phyloP scores from a whole-genome alignment of 306 rosid species.

The Trifolium pratense region DNA sequence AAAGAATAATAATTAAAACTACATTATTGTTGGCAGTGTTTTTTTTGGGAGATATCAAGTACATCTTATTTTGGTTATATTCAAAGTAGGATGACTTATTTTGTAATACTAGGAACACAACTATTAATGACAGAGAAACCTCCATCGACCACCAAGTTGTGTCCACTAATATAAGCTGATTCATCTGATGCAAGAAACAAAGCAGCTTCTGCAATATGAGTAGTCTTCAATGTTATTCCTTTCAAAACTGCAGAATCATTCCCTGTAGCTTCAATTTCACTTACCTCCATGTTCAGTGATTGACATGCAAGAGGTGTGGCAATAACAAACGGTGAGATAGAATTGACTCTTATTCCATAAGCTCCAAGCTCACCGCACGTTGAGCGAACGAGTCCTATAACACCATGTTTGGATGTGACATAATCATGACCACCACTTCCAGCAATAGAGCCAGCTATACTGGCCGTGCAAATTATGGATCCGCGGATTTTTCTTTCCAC shows the following conservation, averaged over 20 bases:
- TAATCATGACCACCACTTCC: slow-evolving; percentile 58
- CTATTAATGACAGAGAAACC: slow-evolving; percentile 61
- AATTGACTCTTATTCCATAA: slow-evolving; percentile 73
- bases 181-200: slow-evolving; percentile 80
- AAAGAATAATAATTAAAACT: too few species aligned
- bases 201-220: slow-evolving; percentile 75
- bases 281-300: slow-evolving; percentile 25
- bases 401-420: slow-evolving; percentile 59
- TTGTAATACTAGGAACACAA: too few species aligned
- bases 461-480: slow-evolving; percentile 74
- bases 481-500: slow-evolving; percentile 54
- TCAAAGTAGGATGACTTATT: too few species aligned
- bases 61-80: too few species aligned
- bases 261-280: slow-evolving; percentile 49
- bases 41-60: too few species aligned
- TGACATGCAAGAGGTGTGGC: slow-evolving; percentile 65
- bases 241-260: slow-evolving; percentile 53
- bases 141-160: slow-evolving; percentile 65
- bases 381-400: slow-evolving; percentile 63
- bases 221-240: slow-evolving; percentile 58
- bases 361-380: slow-evolving; percentile 72
- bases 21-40: too few species aligned
- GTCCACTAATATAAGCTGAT: slow-evolving; percentile 69
- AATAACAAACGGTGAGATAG: slow-evolving; percentile 63
- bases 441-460: slow-evolving; percentile 59